These are phyloP conservation scores for Anthostomella pinea DNA, from an alignment of 2,329 filamentous ascomycete species.

Conservation along the genomic window DNA sequence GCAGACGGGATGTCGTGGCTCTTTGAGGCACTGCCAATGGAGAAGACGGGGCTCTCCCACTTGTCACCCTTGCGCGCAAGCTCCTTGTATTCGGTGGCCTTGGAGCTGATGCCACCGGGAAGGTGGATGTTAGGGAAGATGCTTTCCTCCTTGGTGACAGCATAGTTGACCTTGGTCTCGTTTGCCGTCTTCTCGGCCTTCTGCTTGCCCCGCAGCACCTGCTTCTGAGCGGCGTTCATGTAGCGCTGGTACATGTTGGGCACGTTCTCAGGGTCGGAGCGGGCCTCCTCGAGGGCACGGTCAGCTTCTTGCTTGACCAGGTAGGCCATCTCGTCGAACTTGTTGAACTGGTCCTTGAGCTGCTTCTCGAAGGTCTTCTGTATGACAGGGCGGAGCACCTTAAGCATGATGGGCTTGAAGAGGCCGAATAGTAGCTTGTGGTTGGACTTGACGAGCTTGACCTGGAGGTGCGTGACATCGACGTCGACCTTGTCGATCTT, in stretches of 20 bases:
- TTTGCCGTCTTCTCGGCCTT: conserved; percentile 62
- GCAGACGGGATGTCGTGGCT: conserved; percentile 68
- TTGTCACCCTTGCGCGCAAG: conserved; percentile 82
- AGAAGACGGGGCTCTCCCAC: conserved; percentile 95
- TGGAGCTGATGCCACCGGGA: conserved; percentile 84
- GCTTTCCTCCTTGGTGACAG: conserved; percentile 83
- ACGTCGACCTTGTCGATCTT: conserved; percentile 89
- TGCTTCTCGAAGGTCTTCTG: conserved; percentile 87
- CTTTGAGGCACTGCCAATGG: conserved; percentile 73
- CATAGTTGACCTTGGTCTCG: conserved; percentile 77
- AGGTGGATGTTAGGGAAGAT: conserved; percentile 85
- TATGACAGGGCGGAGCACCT: conserved; percentile 77
- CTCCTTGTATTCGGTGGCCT: conserved; percentile 91
- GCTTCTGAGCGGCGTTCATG: conserved; percentile 69
- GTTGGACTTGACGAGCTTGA: conserved; percentile 92
- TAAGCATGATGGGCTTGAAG: conserved; percentile 84
- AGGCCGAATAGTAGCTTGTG: conserved; percentile 87
- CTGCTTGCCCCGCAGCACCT: conserved; percentile 71
- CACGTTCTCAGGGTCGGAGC: conserved; percentile 67
- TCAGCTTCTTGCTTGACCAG: conserved; percentile 82
- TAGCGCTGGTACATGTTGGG: conserved; percentile 88
- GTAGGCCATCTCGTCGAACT: conserved; percentile 70
- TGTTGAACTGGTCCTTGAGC: conserved; percentile 77
- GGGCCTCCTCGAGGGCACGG: conserved; percentile 62
- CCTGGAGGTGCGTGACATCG: conserved; percentile 74